A percentile compares a stretch with the other conserved stretches of the same genome.
These are phyloP conservation scores for Quercus dentata DNA, from an alignment of 306 rosid genomes.

Conservation along the genomic window DNA sequence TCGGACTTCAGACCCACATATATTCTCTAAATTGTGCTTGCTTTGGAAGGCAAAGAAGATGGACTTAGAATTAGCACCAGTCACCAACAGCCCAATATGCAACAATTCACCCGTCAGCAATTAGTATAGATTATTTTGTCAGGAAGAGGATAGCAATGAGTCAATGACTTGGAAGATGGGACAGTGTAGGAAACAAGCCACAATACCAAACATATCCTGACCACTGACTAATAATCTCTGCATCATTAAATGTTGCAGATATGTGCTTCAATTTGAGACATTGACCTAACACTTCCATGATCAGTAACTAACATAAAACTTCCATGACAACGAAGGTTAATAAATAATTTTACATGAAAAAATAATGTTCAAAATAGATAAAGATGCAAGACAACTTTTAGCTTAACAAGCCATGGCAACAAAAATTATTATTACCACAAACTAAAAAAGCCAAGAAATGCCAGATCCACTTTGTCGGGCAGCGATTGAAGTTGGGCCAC, in stretches of 20 bases:
- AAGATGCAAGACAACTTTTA: conserved; percentile 9
- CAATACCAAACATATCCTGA: background rate
- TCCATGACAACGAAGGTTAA: background rate
- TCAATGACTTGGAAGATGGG: background rate
- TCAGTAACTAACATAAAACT: conserved; percentile 7
- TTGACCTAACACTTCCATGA: background rate
- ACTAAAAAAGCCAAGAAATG: conserved; percentile 86
- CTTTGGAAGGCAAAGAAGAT: background rate
- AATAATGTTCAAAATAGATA: background rate
- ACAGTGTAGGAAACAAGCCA: background rate
- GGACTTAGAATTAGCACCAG: background rate
- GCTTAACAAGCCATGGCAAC: conserved; percentile 18
- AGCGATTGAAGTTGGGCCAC: conserved; percentile 94
- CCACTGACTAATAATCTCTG: background rate
- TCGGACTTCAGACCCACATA: background rate
- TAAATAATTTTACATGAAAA: background rate
- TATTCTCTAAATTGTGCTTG: background rate
- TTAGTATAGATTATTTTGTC: too few species aligned
- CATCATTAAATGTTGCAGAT: background rate
- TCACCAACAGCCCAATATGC: background rate
- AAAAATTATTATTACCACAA: conserved; percentile 63
- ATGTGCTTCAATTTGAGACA: background rate
- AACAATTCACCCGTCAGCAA: background rate
- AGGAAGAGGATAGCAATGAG: background rate
- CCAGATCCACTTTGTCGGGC: conserved; percentile 98